Conservation (phyloP, 2,329 filamentous ascomycete genomes). For the Pezicula radicicola region DNA sequence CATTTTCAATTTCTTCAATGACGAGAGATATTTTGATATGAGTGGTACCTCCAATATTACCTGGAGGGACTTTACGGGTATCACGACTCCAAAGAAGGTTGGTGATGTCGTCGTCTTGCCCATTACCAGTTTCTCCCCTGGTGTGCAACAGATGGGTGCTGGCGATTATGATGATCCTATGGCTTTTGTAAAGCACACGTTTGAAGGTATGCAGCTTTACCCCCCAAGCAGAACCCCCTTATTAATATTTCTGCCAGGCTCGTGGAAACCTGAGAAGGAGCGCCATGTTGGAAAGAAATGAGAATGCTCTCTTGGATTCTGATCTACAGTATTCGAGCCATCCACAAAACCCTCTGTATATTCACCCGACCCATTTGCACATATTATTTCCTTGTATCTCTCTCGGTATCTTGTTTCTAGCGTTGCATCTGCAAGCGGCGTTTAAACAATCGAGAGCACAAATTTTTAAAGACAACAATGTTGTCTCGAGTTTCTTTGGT, state of each 20-base stretch:
- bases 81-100: slow-evolving; percentile 78
- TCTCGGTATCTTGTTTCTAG: too few relatives aligned
- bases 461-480: too few relatives aligned
- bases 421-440: too few relatives aligned
- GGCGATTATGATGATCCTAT: slow-evolving; percentile 86
- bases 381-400: neutral
- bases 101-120: slow-evolving; percentile 92
- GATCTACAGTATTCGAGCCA: too few relatives aligned
- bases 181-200: slow-evolving; percentile 97
- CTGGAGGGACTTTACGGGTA: slow-evolving; percentile 85
- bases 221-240: neutral
- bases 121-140: slow-evolving; percentile 96
- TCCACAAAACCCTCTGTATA: too few relatives aligned
- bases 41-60: slow-evolving; percentile 68
- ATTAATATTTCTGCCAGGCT: slow-evolving; percentile 44
- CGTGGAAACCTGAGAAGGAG: slow-evolving; percentile 72
- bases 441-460: neutral
- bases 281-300: slow-evolving; percentile 57
- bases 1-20: slow-evolving; percentile 92
- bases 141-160: slow-evolving; percentile 89
- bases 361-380: neutral
- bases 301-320: too few relatives aligned
- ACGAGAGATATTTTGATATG: slow-evolving; percentile 84
- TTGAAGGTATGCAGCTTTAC: slow-evolving; percentile 67
- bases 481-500: too few relatives aligned